Evolutionary conservation across 495 filamentous ascomycete genomes (phyloP).

Genomic region (Tetracladium setigerum): DNA sequence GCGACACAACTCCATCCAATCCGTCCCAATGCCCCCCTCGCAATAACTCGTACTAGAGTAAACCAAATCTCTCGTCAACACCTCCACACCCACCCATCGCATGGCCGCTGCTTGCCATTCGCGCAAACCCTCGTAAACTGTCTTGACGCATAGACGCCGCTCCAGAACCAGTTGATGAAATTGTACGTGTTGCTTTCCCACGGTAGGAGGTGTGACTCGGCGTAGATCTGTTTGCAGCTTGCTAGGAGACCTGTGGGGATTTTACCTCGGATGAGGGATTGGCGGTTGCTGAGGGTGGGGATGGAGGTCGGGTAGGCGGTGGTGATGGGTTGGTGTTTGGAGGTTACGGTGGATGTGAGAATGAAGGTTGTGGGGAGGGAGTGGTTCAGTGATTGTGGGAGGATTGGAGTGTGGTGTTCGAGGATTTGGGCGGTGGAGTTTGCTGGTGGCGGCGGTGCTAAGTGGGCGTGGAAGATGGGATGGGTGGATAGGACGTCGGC

Average conservation of each 20-base stretch:
- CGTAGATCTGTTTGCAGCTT: conserved; percentile 8
- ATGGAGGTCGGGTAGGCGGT: not conserved
- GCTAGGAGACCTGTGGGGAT: conserved; percentile 7
- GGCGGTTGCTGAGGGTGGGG: not conserved
- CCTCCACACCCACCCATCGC: conserved; percentile 8
- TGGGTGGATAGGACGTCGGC: conserved; percentile 5
- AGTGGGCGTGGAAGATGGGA: conserved; percentile 10
- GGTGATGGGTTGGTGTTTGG: not conserved
- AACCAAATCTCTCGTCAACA: conserved; percentile 7
- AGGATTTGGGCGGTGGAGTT: not conserved
- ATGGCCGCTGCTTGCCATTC: conserved; percentile 7
- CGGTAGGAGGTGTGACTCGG: conserved; percentile 2
- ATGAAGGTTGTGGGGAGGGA: not conserved
- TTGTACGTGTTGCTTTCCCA: conserved; percentile 4
- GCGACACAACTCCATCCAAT: conserved; percentile 11
- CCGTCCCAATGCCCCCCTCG: not conserved
- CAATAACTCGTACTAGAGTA: too few relatives aligned
- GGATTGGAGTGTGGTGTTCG: conserved; percentile 3
- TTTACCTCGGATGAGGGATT: conserved; percentile 4
- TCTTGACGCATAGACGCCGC: conserved; percentile 9
- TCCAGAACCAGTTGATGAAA: conserved; percentile 17
- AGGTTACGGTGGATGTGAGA: too few relatives aligned
- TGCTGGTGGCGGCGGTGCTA: conserved; percentile 5
- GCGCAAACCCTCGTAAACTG: conserved; percentile 3
- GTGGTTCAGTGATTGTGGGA: not conserved